phyloP scores from a whole-genome alignment of 225 moss, liverwort and hornwort species.

The Ulota crispa region DNA sequence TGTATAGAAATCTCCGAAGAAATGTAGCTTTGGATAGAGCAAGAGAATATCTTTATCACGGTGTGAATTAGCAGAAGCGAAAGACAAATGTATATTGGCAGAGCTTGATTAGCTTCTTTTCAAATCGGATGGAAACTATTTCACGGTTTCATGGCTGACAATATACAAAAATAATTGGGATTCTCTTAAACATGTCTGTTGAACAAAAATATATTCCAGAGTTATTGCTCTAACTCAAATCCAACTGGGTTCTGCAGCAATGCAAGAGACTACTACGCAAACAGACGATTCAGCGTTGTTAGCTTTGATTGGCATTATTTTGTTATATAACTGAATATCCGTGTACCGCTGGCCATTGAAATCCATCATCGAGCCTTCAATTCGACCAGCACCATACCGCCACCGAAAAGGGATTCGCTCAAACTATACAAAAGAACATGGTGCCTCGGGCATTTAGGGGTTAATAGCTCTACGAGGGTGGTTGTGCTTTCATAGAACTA shows the following conservation, averaged over 20 bases:
- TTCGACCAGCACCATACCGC: background rate
- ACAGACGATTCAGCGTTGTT: background rate
- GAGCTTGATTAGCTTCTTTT: background rate
- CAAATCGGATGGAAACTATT: background rate
- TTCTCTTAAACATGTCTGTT: background rate
- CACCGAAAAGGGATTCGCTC: background rate
- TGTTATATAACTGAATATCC: background rate
- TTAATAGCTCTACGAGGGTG: too few relatives aligned
- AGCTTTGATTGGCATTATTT: background rate
- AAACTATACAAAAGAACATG: too few relatives aligned
- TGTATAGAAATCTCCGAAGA: background rate
- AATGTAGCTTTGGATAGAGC: background rate
- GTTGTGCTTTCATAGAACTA: too few relatives aligned
- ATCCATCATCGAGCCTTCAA: background rate
- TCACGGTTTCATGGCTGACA: background rate
- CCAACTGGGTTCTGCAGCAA: background rate
- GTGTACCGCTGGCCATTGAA: background rate
- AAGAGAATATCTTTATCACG: background rate
- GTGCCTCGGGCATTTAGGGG: too few relatives aligned
- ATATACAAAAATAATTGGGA: background rate
- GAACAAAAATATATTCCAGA: too few relatives aligned
- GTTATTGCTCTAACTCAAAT: background rate
- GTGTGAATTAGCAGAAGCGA: background rate
- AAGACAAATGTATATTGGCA: background rate
- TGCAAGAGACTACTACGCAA: background rate